A percentile compares a stretch with the other conserved stretches of the same genome.
Conservation (phyloP, 1,139 yeast genomes). For the Arxiozyma telluris region DNA sequence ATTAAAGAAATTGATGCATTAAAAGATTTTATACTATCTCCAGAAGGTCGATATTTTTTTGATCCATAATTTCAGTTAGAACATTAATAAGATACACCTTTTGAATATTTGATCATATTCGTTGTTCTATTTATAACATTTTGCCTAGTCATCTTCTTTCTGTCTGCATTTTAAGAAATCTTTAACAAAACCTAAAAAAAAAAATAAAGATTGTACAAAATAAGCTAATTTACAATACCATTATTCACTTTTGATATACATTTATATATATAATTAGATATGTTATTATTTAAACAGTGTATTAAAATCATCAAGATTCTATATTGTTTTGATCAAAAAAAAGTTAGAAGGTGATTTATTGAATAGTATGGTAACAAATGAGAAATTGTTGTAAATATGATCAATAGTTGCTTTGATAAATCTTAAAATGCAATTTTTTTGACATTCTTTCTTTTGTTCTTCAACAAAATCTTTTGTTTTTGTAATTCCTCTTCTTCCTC, state of each 20-base stretch:
- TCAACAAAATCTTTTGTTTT: conserved; percentile 69
- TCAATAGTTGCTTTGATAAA: background rate
- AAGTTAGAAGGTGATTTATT: background rate
- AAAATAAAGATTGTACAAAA: background rate
- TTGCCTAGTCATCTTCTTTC: background rate
- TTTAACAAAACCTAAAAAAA: background rate
- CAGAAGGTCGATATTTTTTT: conserved; percentile 10
- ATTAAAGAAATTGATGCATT: conserved; percentile 10
- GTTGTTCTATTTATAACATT: background rate
- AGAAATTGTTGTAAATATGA: background rate
- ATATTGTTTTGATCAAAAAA: background rate
- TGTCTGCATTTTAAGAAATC: background rate
- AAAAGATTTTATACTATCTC: conserved; percentile 9
- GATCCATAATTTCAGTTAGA: conserved; percentile 1
- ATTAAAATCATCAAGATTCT: background rate
- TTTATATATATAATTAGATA: background rate
- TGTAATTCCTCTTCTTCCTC: conserved; percentile 38
- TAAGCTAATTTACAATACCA: background rate
- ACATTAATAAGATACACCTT: background rate
- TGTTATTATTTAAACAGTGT: background rate
- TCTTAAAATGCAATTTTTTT: conserved; percentile 30
- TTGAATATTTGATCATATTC: background rate
- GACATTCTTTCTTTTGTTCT: conserved; percentile 48
- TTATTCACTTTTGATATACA: background rate
- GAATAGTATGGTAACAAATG: background rate